A percentile compares a stretch with the other conserved stretches of the same genome.
These are phyloP conservation scores for Rhodamnia argentea DNA, from an alignment of 345 rosid species.

Conservation along the genomic window DNA sequence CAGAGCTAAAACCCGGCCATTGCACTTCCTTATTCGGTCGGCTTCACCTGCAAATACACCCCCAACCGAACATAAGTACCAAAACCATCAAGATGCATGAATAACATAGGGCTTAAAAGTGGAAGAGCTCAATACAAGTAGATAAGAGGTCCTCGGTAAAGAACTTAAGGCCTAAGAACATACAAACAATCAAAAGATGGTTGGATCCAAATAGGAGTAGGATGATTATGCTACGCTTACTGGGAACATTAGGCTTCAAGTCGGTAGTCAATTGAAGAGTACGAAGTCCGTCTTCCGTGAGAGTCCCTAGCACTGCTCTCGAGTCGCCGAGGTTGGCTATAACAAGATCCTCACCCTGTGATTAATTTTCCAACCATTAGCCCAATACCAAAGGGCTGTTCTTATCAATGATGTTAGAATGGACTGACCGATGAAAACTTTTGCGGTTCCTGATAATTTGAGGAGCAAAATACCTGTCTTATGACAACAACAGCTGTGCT, in stretches of 20 bases:
- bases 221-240: constrained; percentile 26
- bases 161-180: background rate
- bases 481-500: constrained; percentile 70
- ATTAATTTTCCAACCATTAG: background rate
- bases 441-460: background rate
- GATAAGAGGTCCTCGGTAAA: background rate
- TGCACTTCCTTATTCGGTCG: constrained; percentile 56
- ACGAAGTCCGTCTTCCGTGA: constrained; percentile 24
- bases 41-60: constrained; percentile 51
- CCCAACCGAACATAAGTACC: background rate
- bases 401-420: background rate
- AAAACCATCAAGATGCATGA: background rate
- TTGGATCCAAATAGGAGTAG: background rate
- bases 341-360: constrained; percentile 58
- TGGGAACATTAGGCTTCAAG: constrained; percentile 63
- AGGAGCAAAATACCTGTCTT: constrained; percentile 28
- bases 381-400: background rate
- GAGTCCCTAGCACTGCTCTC: constrained; percentile 63
- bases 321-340: constrained; percentile 91
- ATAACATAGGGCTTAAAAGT: background rate
- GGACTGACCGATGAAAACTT: background rate
- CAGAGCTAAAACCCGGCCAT: constrained; percentile 63
- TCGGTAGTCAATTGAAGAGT: constrained; percentile 67
- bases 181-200: background rate
- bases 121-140: background rate